Conservation (phyloP, 208 protist genomes). For the Phytomonas sp. region DNA sequence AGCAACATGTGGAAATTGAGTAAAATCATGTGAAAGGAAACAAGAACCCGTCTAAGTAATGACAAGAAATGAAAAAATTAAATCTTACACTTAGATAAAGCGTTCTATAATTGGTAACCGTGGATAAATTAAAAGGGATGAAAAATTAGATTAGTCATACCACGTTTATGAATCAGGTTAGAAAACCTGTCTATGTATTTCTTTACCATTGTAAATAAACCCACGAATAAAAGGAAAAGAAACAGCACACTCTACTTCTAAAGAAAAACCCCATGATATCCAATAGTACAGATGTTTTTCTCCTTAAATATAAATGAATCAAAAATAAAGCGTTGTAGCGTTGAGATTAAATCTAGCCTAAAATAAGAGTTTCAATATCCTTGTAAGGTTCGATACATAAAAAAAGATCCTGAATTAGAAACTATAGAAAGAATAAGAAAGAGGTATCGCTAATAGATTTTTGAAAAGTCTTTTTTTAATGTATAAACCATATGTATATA, state of each 20-base stretch:
- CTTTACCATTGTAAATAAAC: neutral
- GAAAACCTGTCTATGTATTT: constrained; percentile 11
- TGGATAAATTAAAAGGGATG: constrained; percentile 4
- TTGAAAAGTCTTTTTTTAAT: too few species aligned
- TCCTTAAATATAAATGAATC: neutral
- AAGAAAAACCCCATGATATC: neutral
- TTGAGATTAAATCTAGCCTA: neutral
- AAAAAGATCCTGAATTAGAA: neutral
- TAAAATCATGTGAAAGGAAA: neutral
- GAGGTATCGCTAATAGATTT: neutral
- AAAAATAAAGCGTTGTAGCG: neutral
- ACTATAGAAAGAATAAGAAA: neutral
- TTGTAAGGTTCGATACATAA: neutral
- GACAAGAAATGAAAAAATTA: constrained; percentile 6
- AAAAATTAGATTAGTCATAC: constrained; percentile 8
- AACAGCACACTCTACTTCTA: constrained; percentile 4
- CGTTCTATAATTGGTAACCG: constrained; percentile 4
- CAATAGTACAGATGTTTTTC: neutral
- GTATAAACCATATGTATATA: too few species aligned
- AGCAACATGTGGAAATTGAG: neutral
- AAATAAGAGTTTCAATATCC: neutral
- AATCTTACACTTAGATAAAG: constrained; percentile 9
- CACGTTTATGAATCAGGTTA: constrained; percentile 14
- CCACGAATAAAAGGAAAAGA: neutral
- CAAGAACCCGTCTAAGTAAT: constrained; percentile 5